phyloP scores from a whole-genome alignment of 208 protist genomes.

The Crithidia bombi region DNA sequence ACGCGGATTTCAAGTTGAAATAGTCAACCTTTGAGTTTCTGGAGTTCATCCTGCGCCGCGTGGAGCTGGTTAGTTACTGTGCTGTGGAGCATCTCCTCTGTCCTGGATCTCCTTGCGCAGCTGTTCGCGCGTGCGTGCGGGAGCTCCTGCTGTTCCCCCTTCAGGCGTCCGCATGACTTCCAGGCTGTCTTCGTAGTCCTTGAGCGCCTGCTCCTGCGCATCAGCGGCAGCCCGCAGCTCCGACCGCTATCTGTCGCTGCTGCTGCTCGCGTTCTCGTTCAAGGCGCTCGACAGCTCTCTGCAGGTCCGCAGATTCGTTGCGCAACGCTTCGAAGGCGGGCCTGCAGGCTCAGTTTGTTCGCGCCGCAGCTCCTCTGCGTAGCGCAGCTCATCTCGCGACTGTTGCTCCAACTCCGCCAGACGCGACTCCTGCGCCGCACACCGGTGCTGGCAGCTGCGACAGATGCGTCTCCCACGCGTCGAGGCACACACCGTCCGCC shows the following conservation, averaged over 20 bases:
- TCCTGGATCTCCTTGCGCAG: too few relatives aligned
- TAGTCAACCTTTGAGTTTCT: too few relatives aligned
- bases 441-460: conserved; percentile 2
- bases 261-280: neutral
- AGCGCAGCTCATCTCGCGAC: neutral
- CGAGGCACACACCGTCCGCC: neutral
- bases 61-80: too few relatives aligned
- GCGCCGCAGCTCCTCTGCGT: neutral
- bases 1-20: too few relatives aligned
- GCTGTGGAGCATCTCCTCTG: too few relatives aligned
- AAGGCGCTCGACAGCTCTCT: neutral
- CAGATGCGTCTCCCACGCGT: neutral
- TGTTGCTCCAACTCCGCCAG: neutral
- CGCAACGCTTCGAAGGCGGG: neutral
- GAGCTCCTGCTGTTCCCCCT: neutral
- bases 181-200: conserved; percentile 10
- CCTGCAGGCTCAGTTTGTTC: neutral
- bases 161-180: neutral
- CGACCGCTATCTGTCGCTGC: neutral
- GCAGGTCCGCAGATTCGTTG: neutral
- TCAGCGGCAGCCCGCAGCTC: neutral
- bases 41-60: too few relatives aligned
- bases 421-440: neutral
- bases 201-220: neutral
- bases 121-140: neutral